Base-by-base conservation (phyloP, 768 basidiomycete genomes). In the Mycena latifolia region DNA sequence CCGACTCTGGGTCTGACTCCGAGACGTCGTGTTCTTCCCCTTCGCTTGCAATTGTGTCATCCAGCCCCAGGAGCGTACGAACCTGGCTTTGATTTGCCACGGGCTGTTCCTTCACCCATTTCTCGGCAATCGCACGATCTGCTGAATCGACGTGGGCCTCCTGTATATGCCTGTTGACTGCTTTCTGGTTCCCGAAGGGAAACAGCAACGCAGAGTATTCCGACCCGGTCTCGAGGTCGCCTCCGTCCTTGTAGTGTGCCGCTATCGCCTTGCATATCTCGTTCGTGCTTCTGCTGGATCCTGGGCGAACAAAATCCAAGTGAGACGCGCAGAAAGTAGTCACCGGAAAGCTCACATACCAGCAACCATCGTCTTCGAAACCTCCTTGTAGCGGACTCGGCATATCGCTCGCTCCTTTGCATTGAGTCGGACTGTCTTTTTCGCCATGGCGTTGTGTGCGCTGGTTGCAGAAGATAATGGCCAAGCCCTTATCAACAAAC, bases 371-470 rank as follows among this genome's bases (percentile, higher is more conserved):
- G 17, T 43, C 37, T 51, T 52, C 12, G 50, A 20, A 20, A 61
- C 1, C 6, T 61, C 22, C 18, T 33, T 51, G 51, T 61, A 61
- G 25, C 59, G 29, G 11, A 61, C 50, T 14, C 59, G 25, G 51
- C 59, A 61, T 41, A 61, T 61, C n/a, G 59, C 59, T 3, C 59
- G 50, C 51, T 61, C 50, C n/a, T 61, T 50, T 29, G 59, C 50
- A 12, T 12, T 53, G 20, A 61, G 59, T 14, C 47, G 57, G 15
- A 59, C 57, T 9, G 57, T 59, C 33, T 31, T 56, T 28, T 56
- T 56, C 41, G 22, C 57, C 57, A 59, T 59, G 24, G 6, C 17
- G 27, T 31, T 8, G n/a, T 22, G n/a, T n/a, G n/a, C 41, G 41
- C 33, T 35, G 33, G 8, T 6, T 35, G 6, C 33, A 7, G 4